Conservation (phyloP, 306 rosid genomes). For the Chamaecrista fasciculata region DNA sequence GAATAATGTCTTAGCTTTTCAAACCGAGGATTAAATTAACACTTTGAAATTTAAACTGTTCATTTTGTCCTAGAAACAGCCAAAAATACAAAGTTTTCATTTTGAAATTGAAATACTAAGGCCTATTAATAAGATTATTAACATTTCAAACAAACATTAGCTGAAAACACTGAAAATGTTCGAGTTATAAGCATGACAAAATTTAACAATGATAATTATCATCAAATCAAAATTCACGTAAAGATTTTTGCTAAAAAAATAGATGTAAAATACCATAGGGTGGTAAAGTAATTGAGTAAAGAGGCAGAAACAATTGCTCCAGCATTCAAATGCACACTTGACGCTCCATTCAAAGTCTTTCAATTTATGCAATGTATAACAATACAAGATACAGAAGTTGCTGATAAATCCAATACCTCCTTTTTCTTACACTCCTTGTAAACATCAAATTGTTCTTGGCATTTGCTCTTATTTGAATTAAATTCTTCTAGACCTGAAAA, state of each 20-base stretch:
- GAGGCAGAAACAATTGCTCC: too few species aligned
- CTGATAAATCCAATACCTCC: constrained; percentile 57
- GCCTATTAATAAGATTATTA: too few species aligned
- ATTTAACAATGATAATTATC: neutral
- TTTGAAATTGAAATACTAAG: too few species aligned
- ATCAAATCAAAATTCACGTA: neutral
- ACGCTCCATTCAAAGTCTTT: constrained; percentile 7
- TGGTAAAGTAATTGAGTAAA: neutral
- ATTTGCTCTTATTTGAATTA: constrained; percentile 72
- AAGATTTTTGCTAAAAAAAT: neutral
- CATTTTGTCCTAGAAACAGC: neutral
- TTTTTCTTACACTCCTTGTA: constrained; percentile 97
- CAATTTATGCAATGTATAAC: constrained; percentile 12
- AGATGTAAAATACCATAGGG: neutral
- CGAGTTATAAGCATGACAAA: neutral
- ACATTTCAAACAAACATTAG: too few species aligned
- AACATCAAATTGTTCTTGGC: constrained; percentile 83
- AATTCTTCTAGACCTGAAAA: constrained; percentile 77
- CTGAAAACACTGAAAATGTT: neutral
- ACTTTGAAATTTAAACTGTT: neutral
- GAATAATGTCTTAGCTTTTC: neutral
- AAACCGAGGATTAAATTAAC: neutral
- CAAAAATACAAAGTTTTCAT: neutral
- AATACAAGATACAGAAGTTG: neutral
- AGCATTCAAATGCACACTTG: constrained; percentile 1